phyloP scores from a whole-genome alignment of 257 asterid genomes.

The Apocynum venetum region DNA sequence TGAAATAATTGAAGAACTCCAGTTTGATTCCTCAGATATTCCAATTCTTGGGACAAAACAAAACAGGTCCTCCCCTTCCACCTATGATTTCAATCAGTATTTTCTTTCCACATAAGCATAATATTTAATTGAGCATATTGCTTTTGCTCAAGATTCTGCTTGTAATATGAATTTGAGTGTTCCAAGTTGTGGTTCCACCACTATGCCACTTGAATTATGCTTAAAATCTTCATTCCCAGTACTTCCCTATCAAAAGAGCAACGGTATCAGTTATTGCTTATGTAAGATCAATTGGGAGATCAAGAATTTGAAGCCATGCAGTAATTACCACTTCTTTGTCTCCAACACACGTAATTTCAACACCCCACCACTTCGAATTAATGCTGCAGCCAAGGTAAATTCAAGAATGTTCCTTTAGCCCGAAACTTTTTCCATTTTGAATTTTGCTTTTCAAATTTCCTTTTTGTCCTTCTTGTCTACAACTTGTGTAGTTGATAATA shows the following conservation, averaged over 20 bases:
- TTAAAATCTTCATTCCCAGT: neutral
- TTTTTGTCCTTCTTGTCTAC: neutral
- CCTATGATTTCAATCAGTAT: neutral
- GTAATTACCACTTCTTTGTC: neutral
- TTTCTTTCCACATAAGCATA: neutral
- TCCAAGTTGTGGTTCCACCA: neutral
- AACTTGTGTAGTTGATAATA: neutral
- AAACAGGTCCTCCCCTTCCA: neutral
- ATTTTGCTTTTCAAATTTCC: neutral
- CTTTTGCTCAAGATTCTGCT: neutral
- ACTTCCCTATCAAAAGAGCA: neutral
- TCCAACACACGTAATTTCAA: neutral
- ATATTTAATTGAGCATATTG: neutral
- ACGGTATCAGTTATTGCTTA: neutral
- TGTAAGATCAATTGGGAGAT: neutral
- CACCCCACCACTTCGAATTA: neutral
- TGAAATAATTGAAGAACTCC: neutral
- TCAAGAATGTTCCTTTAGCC: neutral
- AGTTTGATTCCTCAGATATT: neutral
- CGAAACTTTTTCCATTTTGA: neutral
- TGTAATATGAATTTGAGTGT: neutral
- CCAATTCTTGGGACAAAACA: neutral
- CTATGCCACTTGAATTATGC: neutral
- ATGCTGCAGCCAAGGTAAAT: neutral
- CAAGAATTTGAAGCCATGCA: neutral